Base-by-base conservation (phyloP, 2,329 filamentous ascomycete genomes). In the Drechslerella coelobrocha region DNA sequence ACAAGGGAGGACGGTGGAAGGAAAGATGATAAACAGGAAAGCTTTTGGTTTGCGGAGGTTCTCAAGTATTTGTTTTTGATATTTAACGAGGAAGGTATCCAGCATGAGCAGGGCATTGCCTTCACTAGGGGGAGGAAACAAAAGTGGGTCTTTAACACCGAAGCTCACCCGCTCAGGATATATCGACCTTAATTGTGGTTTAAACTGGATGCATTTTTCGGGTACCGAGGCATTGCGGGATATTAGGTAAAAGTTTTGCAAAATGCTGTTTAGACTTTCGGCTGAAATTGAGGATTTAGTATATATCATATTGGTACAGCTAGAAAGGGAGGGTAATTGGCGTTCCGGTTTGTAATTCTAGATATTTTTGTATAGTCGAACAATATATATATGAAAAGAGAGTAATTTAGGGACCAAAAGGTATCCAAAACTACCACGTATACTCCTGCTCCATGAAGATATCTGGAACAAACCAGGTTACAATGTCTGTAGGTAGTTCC, bases 21-120 rank as follows among this genome's bases (percentile, higher is more conserved):
- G 0, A 86, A 84, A 62, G 78, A 78, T 37, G 85, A 96, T 77
- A 88, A 88, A 77, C 90, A 93, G 83, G 90, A 96, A 80, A 92
- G 88, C 75, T 96, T 94, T 80, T 88, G 89, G 81, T 91, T 95
- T 78, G 91, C 91, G 0, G 91, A 96, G 81, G 89, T 92, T 72
- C 78, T 96, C 78, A 96, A 96, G 82, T 95, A 95, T 78, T 81
- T 84, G 61, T 95, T 89, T 79, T 78, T 95, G 74, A 89, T 91
- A 14, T 79, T 78, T 68, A 73, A 75, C 24, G 77, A 61, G 10
- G 31, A 43, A 23, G 17, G 53, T 17, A 56, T 68, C n/a, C 63
- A 68, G 24, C 21, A 21, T 17, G 41, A 39, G 7, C 54, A 74
- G 19, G 51, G 51, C 14, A 53, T 75, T 73, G 69, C 74, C 8